These are phyloP conservation scores for Pyrenochaeta sp. DNA, from an alignment of 2,329 filamentous ascomycete genomes.

Conservation along the genomic window DNA sequence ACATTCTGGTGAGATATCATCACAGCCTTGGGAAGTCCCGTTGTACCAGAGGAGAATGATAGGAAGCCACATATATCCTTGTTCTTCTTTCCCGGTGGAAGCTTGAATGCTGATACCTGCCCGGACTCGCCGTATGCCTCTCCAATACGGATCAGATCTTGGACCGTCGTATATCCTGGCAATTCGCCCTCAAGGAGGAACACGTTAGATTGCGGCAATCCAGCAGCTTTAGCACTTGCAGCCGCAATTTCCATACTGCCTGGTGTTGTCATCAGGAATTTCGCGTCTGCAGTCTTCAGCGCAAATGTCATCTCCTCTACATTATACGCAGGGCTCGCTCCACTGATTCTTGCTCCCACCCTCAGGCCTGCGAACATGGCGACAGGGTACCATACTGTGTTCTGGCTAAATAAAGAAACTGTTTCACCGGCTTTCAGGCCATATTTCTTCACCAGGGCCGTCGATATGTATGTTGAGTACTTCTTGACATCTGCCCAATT, in stretches of 20 bases:
- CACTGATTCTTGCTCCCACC: slow-evolving; percentile 66
- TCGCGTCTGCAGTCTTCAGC: slow-evolving; percentile 65
- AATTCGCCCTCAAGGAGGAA: slow-evolving; percentile 66
- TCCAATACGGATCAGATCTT: slow-evolving; percentile 56
- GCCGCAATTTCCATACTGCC: slow-evolving; percentile 64
- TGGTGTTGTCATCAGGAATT: slow-evolving; percentile 66
- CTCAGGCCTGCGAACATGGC: slow-evolving; percentile 67
- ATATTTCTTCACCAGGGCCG: slow-evolving; percentile 65
- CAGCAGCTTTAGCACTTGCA: slow-evolving; percentile 63
- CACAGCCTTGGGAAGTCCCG: slow-evolving; percentile 49
- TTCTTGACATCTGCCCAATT: slow-evolving; percentile 67
- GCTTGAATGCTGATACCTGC: slow-evolving; percentile 59
- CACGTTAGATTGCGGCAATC: slow-evolving; percentile 61
- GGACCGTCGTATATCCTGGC: slow-evolving; percentile 59
- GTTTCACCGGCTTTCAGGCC: slow-evolving; percentile 64
- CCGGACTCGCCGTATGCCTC: slow-evolving; percentile 51
- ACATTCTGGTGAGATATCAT: slow-evolving; percentile 50
- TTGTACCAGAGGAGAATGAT: slow-evolving; percentile 48
- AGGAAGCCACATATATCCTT: slow-evolving; percentile 63
- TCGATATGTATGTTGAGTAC: slow-evolving; percentile 67
- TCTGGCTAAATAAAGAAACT: slow-evolving; percentile 69
- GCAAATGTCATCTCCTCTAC: slow-evolving; percentile 74
- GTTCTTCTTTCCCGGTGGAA: slow-evolving; percentile 64
- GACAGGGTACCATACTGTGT: slow-evolving; percentile 73
- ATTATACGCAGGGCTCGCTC: slow-evolving; percentile 71